phyloP scores from a whole-genome alignment of 805 yeast genomes.

The Starmerella floricola region DNA sequence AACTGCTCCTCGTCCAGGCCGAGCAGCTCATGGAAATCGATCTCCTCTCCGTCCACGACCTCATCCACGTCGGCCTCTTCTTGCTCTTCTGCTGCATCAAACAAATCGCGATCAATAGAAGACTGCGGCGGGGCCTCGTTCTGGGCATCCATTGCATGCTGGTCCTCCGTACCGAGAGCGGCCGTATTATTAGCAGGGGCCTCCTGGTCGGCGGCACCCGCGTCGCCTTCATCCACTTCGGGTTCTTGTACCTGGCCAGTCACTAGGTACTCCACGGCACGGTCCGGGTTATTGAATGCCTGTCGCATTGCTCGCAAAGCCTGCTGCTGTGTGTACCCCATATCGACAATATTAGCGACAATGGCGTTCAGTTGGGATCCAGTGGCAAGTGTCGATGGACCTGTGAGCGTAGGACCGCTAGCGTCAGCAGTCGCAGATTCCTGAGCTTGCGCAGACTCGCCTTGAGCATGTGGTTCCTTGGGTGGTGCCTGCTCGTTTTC shows the following conservation, averaged over 20 bases:
- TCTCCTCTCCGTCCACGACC: conserved; percentile 24
- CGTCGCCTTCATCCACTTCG: conserved; percentile 23
- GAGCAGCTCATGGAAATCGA: conserved; percentile 29
- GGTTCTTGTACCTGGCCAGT: conserved; percentile 59
- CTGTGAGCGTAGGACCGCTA: conserved; percentile 18
- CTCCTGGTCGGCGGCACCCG: conserved; percentile 21
- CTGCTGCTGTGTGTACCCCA: conserved; percentile 85
- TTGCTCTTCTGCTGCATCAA: conserved; percentile 32
- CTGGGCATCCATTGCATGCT: background rate
- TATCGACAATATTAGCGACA: conserved; percentile 72
- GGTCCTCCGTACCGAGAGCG: background rate
- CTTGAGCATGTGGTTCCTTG: no score
- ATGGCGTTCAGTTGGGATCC: conserved; percentile 69
- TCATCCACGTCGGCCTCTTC: conserved; percentile 26
- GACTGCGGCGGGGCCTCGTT: conserved; percentile 1
- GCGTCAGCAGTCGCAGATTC: no score
- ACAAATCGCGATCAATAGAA: conserved; percentile 30
- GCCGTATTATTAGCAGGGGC: conserved; percentile 2
- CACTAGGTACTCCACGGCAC: conserved; percentile 90
- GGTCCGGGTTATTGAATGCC: conserved; percentile 93
- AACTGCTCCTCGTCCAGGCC: conserved; percentile 37
- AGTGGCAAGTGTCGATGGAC: conserved; percentile 40
- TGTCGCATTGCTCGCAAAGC: conserved; percentile 87
- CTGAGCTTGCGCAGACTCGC: no score
- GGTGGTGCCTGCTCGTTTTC: background rate